Evolutionary conservation across 2,329 filamentous ascomycete species (phyloP).

Genomic region (Calonectria hongkongensis): DNA sequence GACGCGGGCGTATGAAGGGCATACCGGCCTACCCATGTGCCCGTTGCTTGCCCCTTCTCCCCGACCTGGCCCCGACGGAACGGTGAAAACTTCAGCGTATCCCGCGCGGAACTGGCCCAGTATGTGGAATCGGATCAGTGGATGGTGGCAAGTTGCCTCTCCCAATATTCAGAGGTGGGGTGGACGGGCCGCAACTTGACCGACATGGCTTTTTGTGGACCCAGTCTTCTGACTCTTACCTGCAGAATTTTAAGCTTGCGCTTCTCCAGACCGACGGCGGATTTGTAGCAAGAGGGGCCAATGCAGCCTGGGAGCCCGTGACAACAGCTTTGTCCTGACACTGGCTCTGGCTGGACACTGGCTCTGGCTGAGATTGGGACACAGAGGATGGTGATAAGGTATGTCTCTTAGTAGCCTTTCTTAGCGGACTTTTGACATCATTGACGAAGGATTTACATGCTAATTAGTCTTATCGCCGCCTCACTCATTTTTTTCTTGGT

Average conservation of each 20-base stretch:
- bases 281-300: constrained; percentile 39
- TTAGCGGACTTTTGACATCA: neutral
- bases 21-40: constrained; percentile 11
- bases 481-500: neutral
- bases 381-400: neutral
- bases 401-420: neutral
- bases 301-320: constrained; percentile 33
- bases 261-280: constrained; percentile 50
- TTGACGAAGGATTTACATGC: neutral
- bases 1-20: neutral
- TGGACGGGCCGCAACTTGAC: constrained; percentile 30
- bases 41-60: neutral
- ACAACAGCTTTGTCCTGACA: constrained; percentile 36
- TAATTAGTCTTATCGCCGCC: neutral
- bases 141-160: constrained; percentile 22
- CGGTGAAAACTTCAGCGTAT: constrained; percentile 12
- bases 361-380: neutral
- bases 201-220: constrained; percentile 31
- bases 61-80: constrained; percentile 1
- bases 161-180: constrained; percentile 7
- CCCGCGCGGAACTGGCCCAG: neutral
- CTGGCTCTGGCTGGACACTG: neutral
- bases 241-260: constrained; percentile 41
- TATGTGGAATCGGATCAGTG: constrained; percentile 2
- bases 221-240: constrained; percentile 12